Evolutionary conservation across 2,329 filamentous ascomycete genomes (phyloP), one percentile per base, ranked within the genome.

Genomic region (Dactylella cylindrospora): DNA sequence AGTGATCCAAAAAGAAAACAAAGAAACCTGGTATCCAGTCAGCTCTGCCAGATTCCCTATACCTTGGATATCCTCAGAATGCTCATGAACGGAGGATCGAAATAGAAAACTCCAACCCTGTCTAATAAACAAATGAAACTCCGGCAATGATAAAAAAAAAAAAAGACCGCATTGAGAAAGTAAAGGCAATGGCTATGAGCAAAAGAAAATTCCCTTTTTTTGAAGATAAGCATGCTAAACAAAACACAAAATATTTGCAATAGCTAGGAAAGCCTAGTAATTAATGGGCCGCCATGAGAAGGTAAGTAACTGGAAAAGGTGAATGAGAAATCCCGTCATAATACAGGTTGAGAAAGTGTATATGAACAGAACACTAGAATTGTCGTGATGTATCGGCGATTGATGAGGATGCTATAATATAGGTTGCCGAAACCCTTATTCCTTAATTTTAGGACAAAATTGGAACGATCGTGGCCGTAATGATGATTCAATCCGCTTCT

Each of bases 61-160:
- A n/a, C n/a, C n/a, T n/a, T n/a, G n/a, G n/a, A n/a, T n/a, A n/a
- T n/a, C n/a, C n/a, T n/a, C n/a, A n/a, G n/a, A n/a, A n/a, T n/a
- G n/a, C n/a, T n/a, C n/a, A n/a, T n/a, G n/a, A n/a, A n/a, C n/a
- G n/a, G n/a, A n/a, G n/a, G n/a, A n/a, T n/a, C n/a, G n/a, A n/a
- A n/a, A 40, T 35, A 50, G 31, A 17, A 17, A 60, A 60, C 54
- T 60, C 54, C 54, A 23, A 23, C 54, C 54, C 19, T 43, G 23
- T 60, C 54, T 60, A 60, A 23, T 60, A 33, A 45, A 45, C 31
- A 44, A 32, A 59, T 44, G n/a, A 40, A 51, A 57, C 54, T 60
- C 54, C 54, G 19, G 45, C 54, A 51, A 60, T 60, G 54, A 41
- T 29, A 49, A 51, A 20, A 39, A 19, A 12, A 20, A 38, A 8